phyloP scores from a whole-genome alignment of 2,329 filamentous ascomycete genomes.

The Pleurostoma richardsiae region DNA sequence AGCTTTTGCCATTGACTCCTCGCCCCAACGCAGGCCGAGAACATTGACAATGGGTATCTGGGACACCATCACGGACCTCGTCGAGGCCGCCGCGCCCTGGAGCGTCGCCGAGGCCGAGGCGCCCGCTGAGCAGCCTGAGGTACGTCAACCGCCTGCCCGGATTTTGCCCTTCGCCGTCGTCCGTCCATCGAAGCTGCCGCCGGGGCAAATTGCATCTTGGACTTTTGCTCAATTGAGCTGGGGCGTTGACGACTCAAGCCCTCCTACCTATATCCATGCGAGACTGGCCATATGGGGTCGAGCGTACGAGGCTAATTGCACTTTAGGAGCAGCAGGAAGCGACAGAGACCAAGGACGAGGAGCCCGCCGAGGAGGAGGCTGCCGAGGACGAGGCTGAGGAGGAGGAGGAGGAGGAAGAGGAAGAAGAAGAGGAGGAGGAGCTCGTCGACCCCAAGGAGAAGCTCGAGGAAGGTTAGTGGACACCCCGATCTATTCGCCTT shows the following conservation, averaged over 20 bases:
- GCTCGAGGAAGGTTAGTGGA: conserved; percentile 81
- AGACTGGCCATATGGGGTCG: conserved; percentile 23
- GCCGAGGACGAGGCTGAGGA: conserved; percentile 31
- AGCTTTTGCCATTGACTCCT: conserved; percentile 18
- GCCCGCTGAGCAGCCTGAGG: conserved; percentile 60
- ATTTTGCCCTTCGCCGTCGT: neutral
- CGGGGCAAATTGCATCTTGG: neutral
- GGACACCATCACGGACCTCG: conserved; percentile 58
- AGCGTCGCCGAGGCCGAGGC: conserved; percentile 60
- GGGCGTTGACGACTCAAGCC: conserved; percentile 17
- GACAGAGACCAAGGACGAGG: conserved; percentile 19
- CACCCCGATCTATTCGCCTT: neutral
- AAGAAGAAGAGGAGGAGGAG: conserved; percentile 81
- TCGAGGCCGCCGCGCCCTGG: conserved; percentile 63
- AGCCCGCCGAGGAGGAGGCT: conserved; percentile 33
- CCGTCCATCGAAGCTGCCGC: neutral
- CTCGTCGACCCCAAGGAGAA: conserved; percentile 79
- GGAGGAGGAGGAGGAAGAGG: conserved; percentile 68
- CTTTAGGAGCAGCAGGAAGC: conserved; percentile 9
- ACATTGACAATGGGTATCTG: conserved; percentile 59
- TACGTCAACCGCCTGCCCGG: conserved; percentile 14
- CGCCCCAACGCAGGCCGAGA: conserved; percentile 35
- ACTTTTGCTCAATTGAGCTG: conserved; percentile 18
- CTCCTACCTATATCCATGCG: neutral
- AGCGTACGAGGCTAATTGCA: neutral